phyloP scores from a whole-genome alignment of 495 filamentous ascomycete species.

The Daldinia vernicosa region DNA sequence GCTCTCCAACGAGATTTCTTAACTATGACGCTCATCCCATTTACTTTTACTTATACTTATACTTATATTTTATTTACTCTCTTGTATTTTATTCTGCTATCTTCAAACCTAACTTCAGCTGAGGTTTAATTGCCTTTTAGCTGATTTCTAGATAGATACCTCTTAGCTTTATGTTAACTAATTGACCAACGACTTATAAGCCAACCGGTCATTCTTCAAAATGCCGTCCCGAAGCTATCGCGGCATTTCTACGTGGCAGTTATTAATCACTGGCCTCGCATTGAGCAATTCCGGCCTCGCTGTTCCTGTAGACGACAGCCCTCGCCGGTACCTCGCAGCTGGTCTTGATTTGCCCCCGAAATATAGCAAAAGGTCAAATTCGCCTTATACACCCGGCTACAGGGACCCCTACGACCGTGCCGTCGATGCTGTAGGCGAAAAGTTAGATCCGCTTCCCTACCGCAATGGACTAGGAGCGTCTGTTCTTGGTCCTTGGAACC shows the following conservation, averaged over 20 bases:
- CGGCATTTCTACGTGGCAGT: constrained; percentile 29
- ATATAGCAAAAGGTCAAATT: constrained; percentile 46
- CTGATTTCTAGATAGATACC: constrained; percentile 1
- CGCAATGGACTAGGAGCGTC: constrained; percentile 70
- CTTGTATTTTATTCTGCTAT: background rate
- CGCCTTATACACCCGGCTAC: constrained; percentile 57
- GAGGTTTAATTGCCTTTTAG: constrained; percentile 10
- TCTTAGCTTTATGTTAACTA: background rate
- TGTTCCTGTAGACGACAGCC: constrained; percentile 60
- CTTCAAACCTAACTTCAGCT: background rate
- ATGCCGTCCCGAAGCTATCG: constrained; percentile 48
- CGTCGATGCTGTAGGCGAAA: constrained; percentile 65
- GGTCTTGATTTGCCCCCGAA: constrained; percentile 56
- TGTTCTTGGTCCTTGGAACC: constrained; percentile 72
- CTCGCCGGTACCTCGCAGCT: constrained; percentile 59
- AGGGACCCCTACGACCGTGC: constrained; percentile 57
- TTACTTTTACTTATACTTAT: constrained; percentile 3
- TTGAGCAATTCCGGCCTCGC: constrained; percentile 47
- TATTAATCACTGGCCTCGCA: constrained; percentile 46
- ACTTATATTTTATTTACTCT: background rate
- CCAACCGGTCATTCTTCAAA: background rate
- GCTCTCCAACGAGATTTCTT: constrained; percentile 16
- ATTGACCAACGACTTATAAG: background rate
- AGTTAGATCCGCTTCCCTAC: constrained; percentile 69
- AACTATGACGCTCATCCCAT: constrained; percentile 27